These are phyloP conservation scores for Aspergillus tamarii DNA, from an alignment of 2,329 filamentous ascomycete species.

Conservation along the genomic window DNA sequence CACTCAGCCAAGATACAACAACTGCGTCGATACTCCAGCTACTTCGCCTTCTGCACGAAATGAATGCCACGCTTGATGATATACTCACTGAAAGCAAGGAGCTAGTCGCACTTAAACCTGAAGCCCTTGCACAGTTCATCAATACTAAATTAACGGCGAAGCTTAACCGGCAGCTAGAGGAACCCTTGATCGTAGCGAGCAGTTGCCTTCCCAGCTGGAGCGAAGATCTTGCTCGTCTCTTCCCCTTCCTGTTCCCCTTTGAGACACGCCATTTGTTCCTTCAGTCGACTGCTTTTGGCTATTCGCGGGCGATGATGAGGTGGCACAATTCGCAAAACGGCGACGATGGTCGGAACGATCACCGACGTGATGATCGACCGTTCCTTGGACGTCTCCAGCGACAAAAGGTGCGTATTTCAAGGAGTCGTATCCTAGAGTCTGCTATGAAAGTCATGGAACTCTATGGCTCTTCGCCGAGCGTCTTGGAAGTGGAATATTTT, in stretches of 20 bases:
- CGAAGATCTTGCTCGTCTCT: constrained; percentile 88
- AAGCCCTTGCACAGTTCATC: constrained; percentile 91
- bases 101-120: constrained; percentile 70
- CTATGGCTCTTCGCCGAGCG: constrained; percentile 94
- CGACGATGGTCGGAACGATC: constrained; percentile 78
- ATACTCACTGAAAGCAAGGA: constrained; percentile 79
- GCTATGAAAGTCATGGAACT: constrained; percentile 98
- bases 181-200: constrained; percentile 94
- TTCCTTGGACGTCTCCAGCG: constrained; percentile 90
- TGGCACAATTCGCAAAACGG: constrained; percentile 91
- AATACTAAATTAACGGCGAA: constrained; percentile 98
- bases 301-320: constrained; percentile 93
- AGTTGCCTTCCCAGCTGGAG: constrained; percentile 96
- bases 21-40: constrained; percentile 86
- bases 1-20: constrained; percentile 78
- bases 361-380: constrained; percentile 82
- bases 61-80: constrained; percentile 93
- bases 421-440: constrained; percentile 92
- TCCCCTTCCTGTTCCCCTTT: constrained; percentile 97
- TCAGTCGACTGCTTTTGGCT: constrained; percentile 97
- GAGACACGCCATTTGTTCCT: constrained; percentile 96
- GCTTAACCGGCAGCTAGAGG: constrained; percentile 93
- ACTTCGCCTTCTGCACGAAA: constrained; percentile 84
- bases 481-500: constrained; percentile 97
- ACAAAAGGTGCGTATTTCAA: constrained; percentile 96